Percentiles rank a stretch among this genome's conserved stretches.
Conservation (phyloP, 169 alveolate species). For the Eimeria brunetti region DNA sequence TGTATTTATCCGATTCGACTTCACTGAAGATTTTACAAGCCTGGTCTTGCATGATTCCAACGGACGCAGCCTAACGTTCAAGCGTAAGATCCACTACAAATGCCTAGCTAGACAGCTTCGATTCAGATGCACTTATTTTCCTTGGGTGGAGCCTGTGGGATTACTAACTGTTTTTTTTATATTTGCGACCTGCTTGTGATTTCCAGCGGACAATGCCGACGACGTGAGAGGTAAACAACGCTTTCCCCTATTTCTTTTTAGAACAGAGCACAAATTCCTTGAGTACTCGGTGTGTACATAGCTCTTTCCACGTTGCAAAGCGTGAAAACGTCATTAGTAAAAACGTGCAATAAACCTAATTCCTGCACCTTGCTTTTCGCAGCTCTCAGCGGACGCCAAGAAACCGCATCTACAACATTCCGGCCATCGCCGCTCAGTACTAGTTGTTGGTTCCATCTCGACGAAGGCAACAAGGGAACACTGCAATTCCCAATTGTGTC, state of each 20-base stretch:
- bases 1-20: conserved; percentile 34
- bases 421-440: conserved; percentile 47
- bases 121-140: not conserved
- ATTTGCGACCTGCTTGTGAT: not conserved
- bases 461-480: conserved; percentile 21
- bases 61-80: conserved; percentile 51
- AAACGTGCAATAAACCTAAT: not conserved
- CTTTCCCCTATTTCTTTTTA: not conserved
- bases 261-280: not conserved
- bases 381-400: conserved; percentile 43
- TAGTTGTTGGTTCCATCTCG: conserved; percentile 37
- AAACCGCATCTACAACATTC: not conserved
- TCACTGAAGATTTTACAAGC: conserved; percentile 4
- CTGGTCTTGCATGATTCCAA: conserved; percentile 28
- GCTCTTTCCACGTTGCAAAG: not conserved
- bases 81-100: conserved; percentile 15
- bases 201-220: conserved; percentile 29
- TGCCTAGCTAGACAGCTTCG: not conserved
- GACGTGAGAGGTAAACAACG: conserved; percentile 53
- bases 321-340: not conserved
- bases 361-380: not conserved
- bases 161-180: not conserved
- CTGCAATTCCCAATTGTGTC: conserved; percentile 30
- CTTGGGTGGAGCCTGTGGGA: not conserved
- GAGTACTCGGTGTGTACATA: not conserved